Evolutionary conservation across 176 grass and related monocot species (phyloP).

Genomic region (Juncus effusus): DNA sequence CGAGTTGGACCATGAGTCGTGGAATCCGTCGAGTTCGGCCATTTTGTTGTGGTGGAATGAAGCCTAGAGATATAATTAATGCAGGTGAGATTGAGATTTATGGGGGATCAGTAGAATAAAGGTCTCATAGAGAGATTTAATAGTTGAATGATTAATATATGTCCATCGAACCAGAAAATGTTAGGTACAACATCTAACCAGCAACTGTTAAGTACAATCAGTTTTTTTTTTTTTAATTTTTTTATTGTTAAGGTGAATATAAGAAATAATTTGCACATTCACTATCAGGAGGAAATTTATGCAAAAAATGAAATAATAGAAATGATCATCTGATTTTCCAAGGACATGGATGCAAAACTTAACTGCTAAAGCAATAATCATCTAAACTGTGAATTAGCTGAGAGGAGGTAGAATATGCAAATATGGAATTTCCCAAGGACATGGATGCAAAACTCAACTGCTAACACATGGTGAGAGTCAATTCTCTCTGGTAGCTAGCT

Average conservation of each 20-base stretch:
- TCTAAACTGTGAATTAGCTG: background rate
- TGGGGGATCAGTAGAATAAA: too few relatives aligned
- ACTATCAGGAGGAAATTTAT: background rate
- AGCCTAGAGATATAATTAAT: slow-evolving; percentile 18
- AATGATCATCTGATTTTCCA: background rate
- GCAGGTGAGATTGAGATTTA: too few relatives aligned
- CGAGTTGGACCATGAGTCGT: slow-evolving; percentile 43
- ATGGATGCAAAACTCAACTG: background rate
- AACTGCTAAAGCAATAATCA: background rate
- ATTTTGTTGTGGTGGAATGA: slow-evolving; percentile 34
- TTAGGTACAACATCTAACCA: too few relatives aligned
- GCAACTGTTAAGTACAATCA: too few relatives aligned
- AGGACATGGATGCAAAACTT: background rate
- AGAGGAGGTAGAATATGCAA: background rate
- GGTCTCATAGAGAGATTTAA: too few relatives aligned
- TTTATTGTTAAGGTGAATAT: too few relatives aligned
- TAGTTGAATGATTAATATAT: too few relatives aligned
- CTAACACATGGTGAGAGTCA: background rate
- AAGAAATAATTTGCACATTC: background rate
- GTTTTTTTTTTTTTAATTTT: too few relatives aligned
- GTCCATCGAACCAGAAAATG: too few relatives aligned
- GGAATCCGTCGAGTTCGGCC: slow-evolving; percentile 54
- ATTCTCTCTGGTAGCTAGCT: slow-evolving; percentile 1
- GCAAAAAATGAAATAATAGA: background rate
- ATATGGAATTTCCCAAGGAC: slow-evolving; percentile 10